Conservation (phyloP, 2,329 filamentous ascomycete species). For the Penicillium sp. region DNA sequence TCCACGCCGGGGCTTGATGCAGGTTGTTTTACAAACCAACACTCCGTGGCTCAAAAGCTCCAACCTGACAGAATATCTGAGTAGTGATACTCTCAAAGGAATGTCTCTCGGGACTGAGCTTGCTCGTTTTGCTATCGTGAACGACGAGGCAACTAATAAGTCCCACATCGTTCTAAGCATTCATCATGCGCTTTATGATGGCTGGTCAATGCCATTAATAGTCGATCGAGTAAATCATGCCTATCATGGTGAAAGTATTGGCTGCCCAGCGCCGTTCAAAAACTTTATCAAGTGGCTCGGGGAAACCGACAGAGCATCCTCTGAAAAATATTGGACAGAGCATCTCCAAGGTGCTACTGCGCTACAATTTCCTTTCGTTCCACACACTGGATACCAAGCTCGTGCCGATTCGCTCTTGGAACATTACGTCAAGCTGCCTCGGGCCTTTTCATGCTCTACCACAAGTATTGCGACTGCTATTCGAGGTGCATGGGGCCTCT, state of each 20-base stretch:
- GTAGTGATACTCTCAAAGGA: neutral
- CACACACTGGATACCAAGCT: slow-evolving; percentile 50
- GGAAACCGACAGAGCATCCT: slow-evolving; percentile 40
- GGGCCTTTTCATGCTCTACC: slow-evolving; percentile 26
- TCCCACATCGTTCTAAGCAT: slow-evolving; percentile 25
- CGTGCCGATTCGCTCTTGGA: slow-evolving; percentile 33
- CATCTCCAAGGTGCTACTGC: slow-evolving; percentile 45
- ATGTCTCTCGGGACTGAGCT: slow-evolving; percentile 3
- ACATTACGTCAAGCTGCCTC: slow-evolving; percentile 27
- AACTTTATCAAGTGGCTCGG: slow-evolving; percentile 52
- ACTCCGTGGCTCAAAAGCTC: neutral
- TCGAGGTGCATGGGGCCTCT: slow-evolving; percentile 41
- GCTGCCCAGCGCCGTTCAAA: slow-evolving; percentile 40
- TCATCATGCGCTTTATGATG: slow-evolving; percentile 45
- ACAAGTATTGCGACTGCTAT: slow-evolving; percentile 42
- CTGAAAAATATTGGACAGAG: slow-evolving; percentile 50
- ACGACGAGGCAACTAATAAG: neutral
- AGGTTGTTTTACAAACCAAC: slow-evolving; percentile 23
- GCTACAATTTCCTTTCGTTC: slow-evolving; percentile 51
- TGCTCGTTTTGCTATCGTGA: neutral
- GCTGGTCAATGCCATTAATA: slow-evolving; percentile 38
- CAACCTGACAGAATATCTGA: slow-evolving; percentile 1
- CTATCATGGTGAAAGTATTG: slow-evolving; percentile 18
- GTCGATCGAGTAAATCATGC: slow-evolving; percentile 30
- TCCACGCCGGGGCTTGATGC: slow-evolving; percentile 15